phyloP scores from a whole-genome alignment of 768 basidiomycete species.

The Kwoniella shandongensis region DNA sequence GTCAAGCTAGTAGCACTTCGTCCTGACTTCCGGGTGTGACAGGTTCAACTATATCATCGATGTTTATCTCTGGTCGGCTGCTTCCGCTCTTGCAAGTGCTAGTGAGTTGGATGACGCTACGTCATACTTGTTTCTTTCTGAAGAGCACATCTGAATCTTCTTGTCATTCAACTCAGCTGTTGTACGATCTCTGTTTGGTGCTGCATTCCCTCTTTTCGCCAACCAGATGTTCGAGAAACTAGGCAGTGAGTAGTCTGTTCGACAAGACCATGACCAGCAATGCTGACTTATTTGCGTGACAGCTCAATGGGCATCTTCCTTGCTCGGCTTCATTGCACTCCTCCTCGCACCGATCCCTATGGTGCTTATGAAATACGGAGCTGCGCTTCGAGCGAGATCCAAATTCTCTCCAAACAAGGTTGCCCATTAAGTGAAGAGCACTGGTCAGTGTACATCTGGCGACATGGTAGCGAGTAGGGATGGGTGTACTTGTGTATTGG shows the following conservation, averaged over 20 bases:
- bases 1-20: background rate
- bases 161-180: conserved; percentile 27
- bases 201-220: conserved; percentile 52
- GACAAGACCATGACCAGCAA: too few relatives aligned
- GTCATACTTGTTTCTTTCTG: background rate
- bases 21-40: background rate
- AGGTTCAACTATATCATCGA: conserved; percentile 54
- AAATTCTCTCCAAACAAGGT: conserved; percentile 42
- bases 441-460: too few relatives aligned
- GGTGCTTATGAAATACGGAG: conserved; percentile 45
- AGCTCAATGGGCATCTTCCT: conserved; percentile 54
- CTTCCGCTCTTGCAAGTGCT: conserved; percentile 54
- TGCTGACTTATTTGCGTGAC: too few relatives aligned
- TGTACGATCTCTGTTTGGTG: conserved; percentile 48
- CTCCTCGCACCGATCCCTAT: conserved; percentile 51
- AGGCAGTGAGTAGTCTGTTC: conserved; percentile 31
- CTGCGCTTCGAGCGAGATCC: conserved; percentile 38
- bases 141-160: background rate
- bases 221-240: conserved; percentile 54
- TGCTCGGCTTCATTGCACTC: conserved; percentile 52
- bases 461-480: too few relatives aligned
- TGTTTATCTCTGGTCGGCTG: conserved; percentile 54
- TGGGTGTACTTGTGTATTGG: too few relatives aligned
- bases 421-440: conserved; percentile 4
- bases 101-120: conserved; percentile 21